These are phyloP conservation scores for Prototheca wickerhamii DNA, from an alignment of 163 green algal genomes.

Conservation along the genomic window DNA sequence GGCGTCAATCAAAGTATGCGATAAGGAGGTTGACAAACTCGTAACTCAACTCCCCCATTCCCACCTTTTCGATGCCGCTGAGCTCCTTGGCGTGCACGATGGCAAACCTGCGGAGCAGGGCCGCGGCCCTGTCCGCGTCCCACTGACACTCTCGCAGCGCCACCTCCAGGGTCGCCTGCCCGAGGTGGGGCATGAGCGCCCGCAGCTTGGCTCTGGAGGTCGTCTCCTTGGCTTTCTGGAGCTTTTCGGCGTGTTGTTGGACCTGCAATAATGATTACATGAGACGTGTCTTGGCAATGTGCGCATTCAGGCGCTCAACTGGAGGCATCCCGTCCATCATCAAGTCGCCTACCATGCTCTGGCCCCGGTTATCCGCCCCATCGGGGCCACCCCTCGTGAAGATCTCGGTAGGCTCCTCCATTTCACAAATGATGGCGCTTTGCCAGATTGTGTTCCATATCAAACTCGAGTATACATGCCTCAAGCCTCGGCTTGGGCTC, in stretches of 20 bases:
- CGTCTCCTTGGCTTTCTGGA: constrained; percentile 38
- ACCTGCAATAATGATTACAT: constrained; percentile 35
- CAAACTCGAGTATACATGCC: background rate
- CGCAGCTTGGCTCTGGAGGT: constrained; percentile 2
- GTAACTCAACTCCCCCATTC: background rate
- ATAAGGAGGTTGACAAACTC: background rate
- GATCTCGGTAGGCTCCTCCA: background rate
- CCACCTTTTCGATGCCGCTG: constrained; percentile 37
- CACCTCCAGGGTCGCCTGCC: constrained; percentile 23
- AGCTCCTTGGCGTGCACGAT: constrained; percentile 36
- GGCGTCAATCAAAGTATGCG: background rate
- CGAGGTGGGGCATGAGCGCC: constrained; percentile 21
- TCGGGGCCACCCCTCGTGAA: constrained; percentile 34
- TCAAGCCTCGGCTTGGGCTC: no score
- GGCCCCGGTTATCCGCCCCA: constrained; percentile 28
- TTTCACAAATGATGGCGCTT: background rate
- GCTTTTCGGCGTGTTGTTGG: constrained; percentile 51
- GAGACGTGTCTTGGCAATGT: background rate
- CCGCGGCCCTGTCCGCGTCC: constrained; percentile 51
- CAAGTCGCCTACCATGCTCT: constrained; percentile 36
- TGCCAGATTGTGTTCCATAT: background rate
- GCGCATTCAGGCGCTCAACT: background rate
- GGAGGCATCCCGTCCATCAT: background rate
- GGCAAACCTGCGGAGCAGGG: constrained; percentile 49
- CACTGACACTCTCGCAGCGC: constrained; percentile 57